These are phyloP conservation scores for Gynochthodes officinalis DNA, from an alignment of 257 asterid species.

Conservation along the genomic window DNA sequence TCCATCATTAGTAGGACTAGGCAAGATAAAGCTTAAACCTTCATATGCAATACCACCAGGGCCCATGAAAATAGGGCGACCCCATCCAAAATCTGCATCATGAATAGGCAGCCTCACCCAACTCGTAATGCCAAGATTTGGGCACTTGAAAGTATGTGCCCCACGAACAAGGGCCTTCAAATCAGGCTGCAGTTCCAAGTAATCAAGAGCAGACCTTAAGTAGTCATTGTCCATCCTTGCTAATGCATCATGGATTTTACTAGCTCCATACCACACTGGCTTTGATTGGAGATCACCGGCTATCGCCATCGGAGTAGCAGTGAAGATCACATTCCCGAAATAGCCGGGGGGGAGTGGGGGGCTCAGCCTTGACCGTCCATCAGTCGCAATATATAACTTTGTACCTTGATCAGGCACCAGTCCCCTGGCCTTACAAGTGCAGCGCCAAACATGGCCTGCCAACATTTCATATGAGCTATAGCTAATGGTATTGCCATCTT, in stretches of 20 bases:
- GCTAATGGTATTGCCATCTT: slow-evolving; percentile 40
- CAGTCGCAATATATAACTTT: slow-evolving; percentile 77
- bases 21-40: slow-evolving; percentile 74
- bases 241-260: slow-evolving; percentile 64
- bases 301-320: slow-evolving; percentile 66
- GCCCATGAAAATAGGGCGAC: slow-evolving; percentile 84
- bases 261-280: slow-evolving; percentile 68
- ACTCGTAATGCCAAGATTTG: slow-evolving; percentile 86
- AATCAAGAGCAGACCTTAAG: slow-evolving; percentile 80
- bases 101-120: slow-evolving; percentile 88
- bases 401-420: slow-evolving; percentile 62
- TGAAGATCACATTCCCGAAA: slow-evolving; percentile 84
- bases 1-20: slow-evolving; percentile 63
- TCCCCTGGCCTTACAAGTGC: slow-evolving; percentile 63
- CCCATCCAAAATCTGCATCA: slow-evolving; percentile 91
- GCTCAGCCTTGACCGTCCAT: slow-evolving; percentile 66
- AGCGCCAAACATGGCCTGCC: slow-evolving; percentile 85
- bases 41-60: slow-evolving; percentile 90
- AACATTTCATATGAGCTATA: slow-evolving; percentile 91
- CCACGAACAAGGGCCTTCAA: slow-evolving; percentile 78
- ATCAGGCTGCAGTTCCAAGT: slow-evolving; percentile 81
- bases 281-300: slow-evolving; percentile 57
- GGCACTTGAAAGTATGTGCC: slow-evolving; percentile 85
- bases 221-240: slow-evolving; percentile 77
- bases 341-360: slow-evolving; percentile 77